Evolutionary conservation across 2,329 filamentous ascomycete genomes (phyloP).

Genomic region (Drechslera avenae): DNA sequence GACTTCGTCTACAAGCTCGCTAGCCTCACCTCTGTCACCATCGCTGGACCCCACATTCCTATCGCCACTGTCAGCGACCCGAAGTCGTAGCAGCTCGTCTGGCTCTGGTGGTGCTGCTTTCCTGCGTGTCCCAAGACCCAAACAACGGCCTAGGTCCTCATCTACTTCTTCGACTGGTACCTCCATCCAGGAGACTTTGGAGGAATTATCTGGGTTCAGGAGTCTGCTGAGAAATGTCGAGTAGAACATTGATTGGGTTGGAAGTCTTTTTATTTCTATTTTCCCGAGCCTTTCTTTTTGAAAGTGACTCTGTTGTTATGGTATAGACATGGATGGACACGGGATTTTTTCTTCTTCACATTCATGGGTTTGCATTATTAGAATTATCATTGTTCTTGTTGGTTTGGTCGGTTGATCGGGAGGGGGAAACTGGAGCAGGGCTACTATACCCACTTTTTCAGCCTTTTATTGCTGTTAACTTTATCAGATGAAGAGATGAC

Average conservation of each 20-base stretch:
- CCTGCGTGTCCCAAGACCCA: conserved; percentile 8
- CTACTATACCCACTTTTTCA: too few relatives aligned
- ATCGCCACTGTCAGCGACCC: not conserved
- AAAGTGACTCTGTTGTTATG: too few relatives aligned
- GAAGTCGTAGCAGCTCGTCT: conserved; percentile 13
- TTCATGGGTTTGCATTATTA: not conserved
- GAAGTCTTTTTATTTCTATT: not conserved
- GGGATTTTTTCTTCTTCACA: not conserved
- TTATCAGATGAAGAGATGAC: too few relatives aligned
- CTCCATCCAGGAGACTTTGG: conserved; percentile 9
- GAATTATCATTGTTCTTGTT: too few relatives aligned
- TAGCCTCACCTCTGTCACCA: conserved; percentile 7
- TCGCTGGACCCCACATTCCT: not conserved
- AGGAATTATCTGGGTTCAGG: conserved; percentile 15
- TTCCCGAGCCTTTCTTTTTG: too few relatives aligned
- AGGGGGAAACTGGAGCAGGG: too few relatives aligned
- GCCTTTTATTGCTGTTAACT: too few relatives aligned
- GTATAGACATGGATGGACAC: not conserved
- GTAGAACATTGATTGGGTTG: too few relatives aligned
- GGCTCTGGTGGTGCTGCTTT: conserved; percentile 1
- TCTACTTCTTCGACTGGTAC: conserved; percentile 5
- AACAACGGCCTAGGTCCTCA: conserved; percentile 7
- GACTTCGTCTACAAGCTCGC: conserved; percentile 15
- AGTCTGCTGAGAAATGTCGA: conserved; percentile 12
- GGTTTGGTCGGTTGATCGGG: too few relatives aligned